Evolutionary conservation across 306 rosid genomes (phyloP), one percentile per base, ranked within the genome.

Genomic region (Quillaja saponaria): DNA sequence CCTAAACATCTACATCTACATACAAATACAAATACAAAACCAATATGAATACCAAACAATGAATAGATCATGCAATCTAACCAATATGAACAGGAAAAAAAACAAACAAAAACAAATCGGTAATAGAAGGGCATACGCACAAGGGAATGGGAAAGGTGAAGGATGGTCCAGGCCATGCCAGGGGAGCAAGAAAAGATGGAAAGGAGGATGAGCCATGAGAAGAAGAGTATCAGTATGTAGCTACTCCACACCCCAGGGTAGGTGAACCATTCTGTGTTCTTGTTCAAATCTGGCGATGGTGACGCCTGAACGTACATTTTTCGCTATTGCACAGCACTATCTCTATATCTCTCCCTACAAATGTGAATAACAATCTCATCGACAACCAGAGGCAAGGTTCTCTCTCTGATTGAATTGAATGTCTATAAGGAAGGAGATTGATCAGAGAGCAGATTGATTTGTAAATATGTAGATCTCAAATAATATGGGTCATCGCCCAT

Each of bases 91-190:
- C 31, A 25, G 31, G 4, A 18, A 34, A 58, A 6, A 9, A 1
- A 48, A 1, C 0, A 10, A n/a, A 17, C 10, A 25, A 38, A 37
- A 15, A 3, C n/a, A 15, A 8, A 49, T 3, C 20, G n/a, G 12
- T 14, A 35, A 58, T 0, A 13, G 50, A 9, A 13, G 8, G 34
- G 46, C 41, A 3, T 74, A 76, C 82, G 38, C 13, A 39, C 44
- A 39, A 72, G 63, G 31, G 72, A 77, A 51, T 77, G 82, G 52
- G 48, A 10, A 48, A 77, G 71, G 78, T 77, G 74, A 48, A 77
- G 78, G 67, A 77, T n/a, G 59, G 82, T 72, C 82, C 82, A 77
- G 37, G 82, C 78, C 67, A 40, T 61, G 82, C 82, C 82, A 10
- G 82, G 17, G 0, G 78, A 77, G 68, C 82, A 77, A 31, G 48